phyloP scores from a whole-genome alignment of 331 rosid species.

The Quercus phellos region DNA sequence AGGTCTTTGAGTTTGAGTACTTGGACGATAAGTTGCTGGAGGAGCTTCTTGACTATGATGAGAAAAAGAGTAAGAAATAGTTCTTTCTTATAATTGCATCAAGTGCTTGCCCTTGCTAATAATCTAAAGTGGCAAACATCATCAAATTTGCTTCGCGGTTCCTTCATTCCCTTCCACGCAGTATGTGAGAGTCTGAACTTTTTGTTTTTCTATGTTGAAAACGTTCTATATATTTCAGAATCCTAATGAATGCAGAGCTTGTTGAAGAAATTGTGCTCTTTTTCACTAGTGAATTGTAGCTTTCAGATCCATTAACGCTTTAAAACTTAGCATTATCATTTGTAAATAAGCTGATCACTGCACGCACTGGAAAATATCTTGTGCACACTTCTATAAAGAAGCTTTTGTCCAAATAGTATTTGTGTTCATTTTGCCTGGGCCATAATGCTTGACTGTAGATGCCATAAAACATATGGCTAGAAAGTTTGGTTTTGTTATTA shows the following conservation, averaged over 20 bases:
- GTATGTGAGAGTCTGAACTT: neutral
- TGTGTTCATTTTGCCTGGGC: neutral
- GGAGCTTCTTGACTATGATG: slow-evolving; percentile 72
- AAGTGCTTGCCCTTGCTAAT: no score
- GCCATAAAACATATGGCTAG: neutral
- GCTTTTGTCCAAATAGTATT: neutral
- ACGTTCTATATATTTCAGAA: neutral
- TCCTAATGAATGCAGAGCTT: no score
- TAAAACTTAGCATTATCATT: neutral
- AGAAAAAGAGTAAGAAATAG: slow-evolving; percentile 25
- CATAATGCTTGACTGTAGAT: neutral
- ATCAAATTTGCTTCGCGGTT: neutral
- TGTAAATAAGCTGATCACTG: neutral
- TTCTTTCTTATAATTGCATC: neutral
- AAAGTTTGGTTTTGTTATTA: neutral
- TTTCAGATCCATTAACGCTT: neutral
- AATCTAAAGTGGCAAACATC: neutral
- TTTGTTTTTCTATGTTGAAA: neutral
- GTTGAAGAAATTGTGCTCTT: neutral
- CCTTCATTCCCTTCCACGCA: neutral
- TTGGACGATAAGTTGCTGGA: slow-evolving; percentile 72
- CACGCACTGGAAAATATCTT: neutral
- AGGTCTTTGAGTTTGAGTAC: slow-evolving; percentile 81
- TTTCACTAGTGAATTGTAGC: neutral
- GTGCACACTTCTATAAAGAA: neutral